These are phyloP conservation scores for Protomyces lactucae-debilis DNA, from an alignment of 1,139 yeast genomes.

Conservation along the genomic window DNA sequence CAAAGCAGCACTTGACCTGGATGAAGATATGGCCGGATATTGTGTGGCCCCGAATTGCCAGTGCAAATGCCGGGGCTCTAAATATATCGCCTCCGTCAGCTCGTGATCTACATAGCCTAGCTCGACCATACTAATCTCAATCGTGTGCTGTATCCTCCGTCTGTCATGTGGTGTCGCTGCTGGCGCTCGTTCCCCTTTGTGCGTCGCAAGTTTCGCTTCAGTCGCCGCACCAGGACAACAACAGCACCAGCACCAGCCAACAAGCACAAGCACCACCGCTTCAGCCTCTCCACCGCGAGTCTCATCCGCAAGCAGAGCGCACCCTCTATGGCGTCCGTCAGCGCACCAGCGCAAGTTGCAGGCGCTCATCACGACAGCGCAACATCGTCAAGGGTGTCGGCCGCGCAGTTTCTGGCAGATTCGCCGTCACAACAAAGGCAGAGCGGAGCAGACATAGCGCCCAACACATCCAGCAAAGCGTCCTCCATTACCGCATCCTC, in stretches of 20 bases:
- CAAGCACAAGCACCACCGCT: too few relatives aligned
- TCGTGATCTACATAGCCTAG: too few relatives aligned
- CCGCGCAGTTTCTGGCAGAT: not conserved
- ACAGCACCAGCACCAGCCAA: not conserved
- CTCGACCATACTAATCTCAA: too few relatives aligned
- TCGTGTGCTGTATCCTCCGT: not conserved
- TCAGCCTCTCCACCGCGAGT: too few relatives aligned
- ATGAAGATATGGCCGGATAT: not conserved
- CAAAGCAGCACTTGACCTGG: conserved; percentile 32
- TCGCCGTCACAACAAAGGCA: not conserved
- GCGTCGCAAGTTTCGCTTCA: too few relatives aligned
- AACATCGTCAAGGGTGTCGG: not conserved
- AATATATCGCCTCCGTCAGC: too few relatives aligned
- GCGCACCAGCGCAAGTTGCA: too few relatives aligned
- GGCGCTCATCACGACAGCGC: too few relatives aligned
- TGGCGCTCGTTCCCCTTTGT: not conserved
- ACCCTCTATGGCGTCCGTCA: too few relatives aligned
- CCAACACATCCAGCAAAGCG: not conserved
- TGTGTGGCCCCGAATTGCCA: conserved; percentile 21
- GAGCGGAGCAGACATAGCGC: not conserved
- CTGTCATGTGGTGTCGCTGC: not conserved
- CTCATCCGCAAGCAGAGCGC: too few relatives aligned
- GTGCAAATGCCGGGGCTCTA: not conserved
- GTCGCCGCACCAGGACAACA: not conserved
- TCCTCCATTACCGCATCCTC: not conserved